Conservation (phyloP, 768 basidiomycete species). For the Agaricus sinodeliciosus region DNA sequence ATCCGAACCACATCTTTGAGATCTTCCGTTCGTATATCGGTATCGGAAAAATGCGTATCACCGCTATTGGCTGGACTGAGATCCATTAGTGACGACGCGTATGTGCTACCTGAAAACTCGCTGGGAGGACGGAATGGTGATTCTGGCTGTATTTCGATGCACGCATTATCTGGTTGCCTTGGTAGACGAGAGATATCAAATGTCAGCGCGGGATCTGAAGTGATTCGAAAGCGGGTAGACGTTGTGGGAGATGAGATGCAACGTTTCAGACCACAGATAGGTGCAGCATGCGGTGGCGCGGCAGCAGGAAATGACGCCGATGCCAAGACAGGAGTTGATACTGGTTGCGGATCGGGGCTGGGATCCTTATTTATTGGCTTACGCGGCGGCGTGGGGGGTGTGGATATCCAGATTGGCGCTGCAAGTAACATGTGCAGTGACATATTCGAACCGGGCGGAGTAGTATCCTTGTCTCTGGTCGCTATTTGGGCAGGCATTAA, state of each 20-base stretch:
- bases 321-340: constrained; percentile 26
- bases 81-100: constrained; percentile 16
- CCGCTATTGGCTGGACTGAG: constrained; percentile 20
- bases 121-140: constrained; percentile 25
- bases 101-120: constrained; percentile 16
- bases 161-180: not conserved
- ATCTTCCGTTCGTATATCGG: constrained; percentile 24
- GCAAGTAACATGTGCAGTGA: constrained; percentile 17
- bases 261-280: constrained; percentile 24
- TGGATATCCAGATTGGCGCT: constrained; percentile 51
- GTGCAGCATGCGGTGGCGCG: constrained; percentile 23
- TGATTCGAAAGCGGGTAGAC: constrained; percentile 16
- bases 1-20: constrained; percentile 42
- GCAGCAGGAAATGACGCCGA: constrained; percentile 44
- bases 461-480: not conserved
- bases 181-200: not conserved
- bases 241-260: constrained; percentile 37
- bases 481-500: constrained; percentile 15
- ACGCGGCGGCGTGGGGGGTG: constrained; percentile 51
- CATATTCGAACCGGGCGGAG: constrained; percentile 16
- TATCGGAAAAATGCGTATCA: constrained; percentile 21
- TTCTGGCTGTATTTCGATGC: constrained; percentile 25
- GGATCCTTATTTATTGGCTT: constrained; percentile 32
- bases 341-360: constrained; percentile 25
- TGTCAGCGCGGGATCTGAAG: constrained; percentile 13